Conservation (phyloP, 495 filamentous ascomycete species). For the Annulohypoxylon bovei region DNA sequence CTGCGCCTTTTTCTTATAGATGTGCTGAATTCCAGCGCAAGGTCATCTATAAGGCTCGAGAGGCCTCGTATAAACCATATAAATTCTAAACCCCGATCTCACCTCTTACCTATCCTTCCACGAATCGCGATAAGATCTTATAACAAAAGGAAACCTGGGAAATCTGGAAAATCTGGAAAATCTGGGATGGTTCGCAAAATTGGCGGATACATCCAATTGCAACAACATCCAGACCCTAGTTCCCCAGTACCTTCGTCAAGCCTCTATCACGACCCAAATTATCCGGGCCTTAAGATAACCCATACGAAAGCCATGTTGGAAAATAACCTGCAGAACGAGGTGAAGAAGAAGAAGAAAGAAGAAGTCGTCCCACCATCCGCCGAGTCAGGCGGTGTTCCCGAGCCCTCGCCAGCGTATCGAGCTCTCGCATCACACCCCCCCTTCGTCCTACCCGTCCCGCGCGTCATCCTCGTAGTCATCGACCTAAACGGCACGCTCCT, state of each 20-base stretch:
- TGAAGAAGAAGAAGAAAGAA: slow-evolving; percentile 13
- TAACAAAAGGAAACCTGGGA: too few species aligned
- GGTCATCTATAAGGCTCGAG: neutral
- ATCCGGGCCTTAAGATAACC: too few species aligned
- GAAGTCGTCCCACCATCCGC: slow-evolving; percentile 47
- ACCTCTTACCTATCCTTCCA: neutral
- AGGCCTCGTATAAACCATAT: neutral
- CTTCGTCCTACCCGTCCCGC: slow-evolving; percentile 38
- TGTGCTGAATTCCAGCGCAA: neutral
- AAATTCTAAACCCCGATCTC: neutral
- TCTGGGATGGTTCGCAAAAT: too few species aligned
- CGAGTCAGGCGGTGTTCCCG: slow-evolving; percentile 61
- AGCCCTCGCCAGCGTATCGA: slow-evolving; percentile 56
- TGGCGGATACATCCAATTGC: too few species aligned
- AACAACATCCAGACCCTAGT: too few species aligned
- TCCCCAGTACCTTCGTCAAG: too few species aligned
- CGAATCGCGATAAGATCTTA: neutral
- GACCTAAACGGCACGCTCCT: slow-evolving; percentile 95
- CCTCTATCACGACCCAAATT: too few species aligned
- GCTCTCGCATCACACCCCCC: slow-evolving; percentile 36
- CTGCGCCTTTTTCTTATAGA: neutral
- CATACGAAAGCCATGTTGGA: too few species aligned
- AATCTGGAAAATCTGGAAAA: too few species aligned
- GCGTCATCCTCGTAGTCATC: slow-evolving; percentile 77
- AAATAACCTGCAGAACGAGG: neutral